phyloP scores from a whole-genome alignment of 257 asterid species.

The Anisodus acutangulus region DNA sequence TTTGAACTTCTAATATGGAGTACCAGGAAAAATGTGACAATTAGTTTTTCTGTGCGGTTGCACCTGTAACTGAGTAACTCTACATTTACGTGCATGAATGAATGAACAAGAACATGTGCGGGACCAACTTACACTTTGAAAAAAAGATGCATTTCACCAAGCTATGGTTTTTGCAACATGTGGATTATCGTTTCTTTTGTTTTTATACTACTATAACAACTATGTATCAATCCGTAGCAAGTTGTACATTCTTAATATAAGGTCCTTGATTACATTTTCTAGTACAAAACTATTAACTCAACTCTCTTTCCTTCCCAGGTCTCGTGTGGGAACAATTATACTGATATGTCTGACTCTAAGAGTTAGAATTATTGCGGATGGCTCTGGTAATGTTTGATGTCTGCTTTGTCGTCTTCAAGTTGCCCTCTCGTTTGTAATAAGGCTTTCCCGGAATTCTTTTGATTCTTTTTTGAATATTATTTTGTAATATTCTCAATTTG shows the following conservation, averaged over 20 bases:
- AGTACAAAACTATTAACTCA: slow-evolving; percentile 23
- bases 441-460: background rate
- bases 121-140: background rate
- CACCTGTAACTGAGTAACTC: background rate
- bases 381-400: background rate
- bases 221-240: background rate
- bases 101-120: background rate
- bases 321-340: slow-evolving; percentile 78
- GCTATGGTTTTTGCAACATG: too few species aligned
- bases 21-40: background rate
- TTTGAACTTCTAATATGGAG: background rate
- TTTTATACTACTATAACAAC: background rate
- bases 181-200: too few species aligned
- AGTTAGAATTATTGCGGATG: slow-evolving; percentile 62
- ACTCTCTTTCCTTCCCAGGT: slow-evolving; percentile 53
- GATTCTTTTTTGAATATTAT: background rate
- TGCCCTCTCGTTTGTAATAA: background rate
- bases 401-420: background rate
- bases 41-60: background rate
- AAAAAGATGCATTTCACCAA: background rate
- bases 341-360: slow-evolving; percentile 82
- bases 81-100: background rate
- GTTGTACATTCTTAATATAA: background rate
- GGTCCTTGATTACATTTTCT: background rate
- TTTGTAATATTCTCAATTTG: background rate